Percentiles rank a stretch among this genome's conserved stretches.
phyloP scores from a whole-genome alignment of 1,284 basidiomycete species.

The Cutaneotrichosporon spelunceum region DNA sequence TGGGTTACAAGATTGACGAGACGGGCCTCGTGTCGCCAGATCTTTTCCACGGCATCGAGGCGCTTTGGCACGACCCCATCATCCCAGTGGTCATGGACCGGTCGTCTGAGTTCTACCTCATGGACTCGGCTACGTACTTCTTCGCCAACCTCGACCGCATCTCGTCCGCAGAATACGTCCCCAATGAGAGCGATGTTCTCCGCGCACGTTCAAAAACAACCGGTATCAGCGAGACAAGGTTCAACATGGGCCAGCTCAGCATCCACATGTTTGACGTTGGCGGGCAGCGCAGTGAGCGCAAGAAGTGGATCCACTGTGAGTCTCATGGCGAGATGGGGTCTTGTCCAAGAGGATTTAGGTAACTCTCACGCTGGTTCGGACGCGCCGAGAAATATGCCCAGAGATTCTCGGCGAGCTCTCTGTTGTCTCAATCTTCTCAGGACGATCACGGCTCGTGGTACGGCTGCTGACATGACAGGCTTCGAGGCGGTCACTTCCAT shows the following conservation, averaged over 20 bases:
- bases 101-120: conserved; percentile 85
- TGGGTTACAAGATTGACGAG: conserved; percentile 55
- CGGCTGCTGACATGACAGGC: conserved; percentile 29
- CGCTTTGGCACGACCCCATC: conserved; percentile 87
- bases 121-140: conserved; percentile 94
- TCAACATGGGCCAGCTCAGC: conserved; percentile 54
- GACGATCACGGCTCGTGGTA: neutral
- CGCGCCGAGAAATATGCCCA: too few species aligned
- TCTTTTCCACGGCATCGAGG: conserved; percentile 72
- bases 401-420: neutral
- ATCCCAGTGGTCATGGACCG: conserved; percentile 83
- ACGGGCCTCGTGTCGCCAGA: conserved; percentile 49
- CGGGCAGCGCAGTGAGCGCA: conserved; percentile 86
- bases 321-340: conserved; percentile 6
- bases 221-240: conserved; percentile 85
- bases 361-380: too few species aligned
- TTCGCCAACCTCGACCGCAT: conserved; percentile 82
- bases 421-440: neutral
- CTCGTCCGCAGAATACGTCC: conserved; percentile 72
- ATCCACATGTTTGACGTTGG: conserved; percentile 86
- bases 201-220: conserved; percentile 86
- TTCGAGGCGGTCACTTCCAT: conserved; percentile 94
- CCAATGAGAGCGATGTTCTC: conserved; percentile 84
- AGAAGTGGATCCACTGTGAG: conserved; percentile 87
- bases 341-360: neutral